Evolutionary conservation across 1,139 yeast species (phyloP).

Genomic region (Casaregolazyma suthepensis): DNA sequence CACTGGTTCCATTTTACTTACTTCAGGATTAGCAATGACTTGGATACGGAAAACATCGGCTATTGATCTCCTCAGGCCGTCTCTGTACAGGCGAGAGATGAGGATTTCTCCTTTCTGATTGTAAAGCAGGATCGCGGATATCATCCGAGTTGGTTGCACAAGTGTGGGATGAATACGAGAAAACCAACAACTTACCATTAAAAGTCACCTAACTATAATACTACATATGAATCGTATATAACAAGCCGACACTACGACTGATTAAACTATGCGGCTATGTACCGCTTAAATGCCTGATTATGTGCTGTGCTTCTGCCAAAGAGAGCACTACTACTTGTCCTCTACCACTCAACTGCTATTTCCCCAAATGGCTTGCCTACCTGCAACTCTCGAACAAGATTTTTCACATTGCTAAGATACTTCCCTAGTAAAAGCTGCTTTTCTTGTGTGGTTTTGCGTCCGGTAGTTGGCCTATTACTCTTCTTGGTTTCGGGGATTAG

Average conservation of each 20-base stretch:
- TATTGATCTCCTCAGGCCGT: slow-evolving; percentile 62
- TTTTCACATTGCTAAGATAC: slow-evolving; percentile 42
- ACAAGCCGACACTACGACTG: neutral
- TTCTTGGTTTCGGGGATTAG: slow-evolving; percentile 53
- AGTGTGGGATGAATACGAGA: neutral
- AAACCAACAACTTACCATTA: neutral
- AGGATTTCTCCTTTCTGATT: slow-evolving; percentile 82
- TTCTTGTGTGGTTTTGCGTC: slow-evolving; percentile 42
- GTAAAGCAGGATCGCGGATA: slow-evolving; percentile 71
- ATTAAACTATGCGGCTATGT: neutral
- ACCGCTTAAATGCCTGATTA: neutral
- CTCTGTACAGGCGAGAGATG: slow-evolving; percentile 66
- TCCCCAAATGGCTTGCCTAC: slow-evolving; percentile 46
- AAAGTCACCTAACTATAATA: neutral
- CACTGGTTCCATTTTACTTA: slow-evolving; percentile 16
- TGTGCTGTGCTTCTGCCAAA: too few relatives aligned
- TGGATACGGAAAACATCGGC: slow-evolving; percentile 91
- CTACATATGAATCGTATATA: neutral
- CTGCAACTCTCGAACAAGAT: slow-evolving; percentile 41
- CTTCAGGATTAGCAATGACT: slow-evolving; percentile 61
- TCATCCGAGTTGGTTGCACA: slow-evolving; percentile 41
- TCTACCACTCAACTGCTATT: slow-evolving; percentile 41
- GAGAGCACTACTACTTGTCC: neutral
- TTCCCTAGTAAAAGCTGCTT: slow-evolving; percentile 47
- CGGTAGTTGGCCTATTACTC: slow-evolving; percentile 12